Base-by-base conservation (phyloP, 345 rosid species). In the Cardiospermum halicacabum region DNA sequence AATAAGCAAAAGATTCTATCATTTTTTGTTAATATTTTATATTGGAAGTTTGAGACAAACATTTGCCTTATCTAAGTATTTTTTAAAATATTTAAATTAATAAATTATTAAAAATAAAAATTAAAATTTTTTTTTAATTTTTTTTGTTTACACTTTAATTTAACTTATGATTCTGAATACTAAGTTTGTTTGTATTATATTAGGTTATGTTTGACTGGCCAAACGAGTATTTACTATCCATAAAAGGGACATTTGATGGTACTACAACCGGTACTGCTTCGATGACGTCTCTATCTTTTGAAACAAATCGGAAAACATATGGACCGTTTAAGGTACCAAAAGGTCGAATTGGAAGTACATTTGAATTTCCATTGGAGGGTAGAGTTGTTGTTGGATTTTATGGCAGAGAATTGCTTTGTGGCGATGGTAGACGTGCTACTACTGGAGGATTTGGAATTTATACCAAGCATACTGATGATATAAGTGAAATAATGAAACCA, bases 331-430 rank as follows among this genome's bases (percentile, higher is more conserved):
- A 4, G 21, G 0, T 6, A 3, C n/a, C n/a, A n/a, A n/a, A 1
- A 0, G 2, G 13, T n/a, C 5, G 4, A 0, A 3, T 1, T n/a
- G 3, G 0, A 0, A 42, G 1, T 42, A 0, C 5, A 4, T 42
- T 42, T 42, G 48, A 42, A 1, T 42, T 42, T 42, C 48, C 48
- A 3, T 12, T 42, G 48, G 16, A 8, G 3, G 48, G 19, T 6
- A 42, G 19, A 42, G 48, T 42, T 1, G 16, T 42, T 42, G 48
- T 42, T 16, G 48, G 48, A 3, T 42, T 42, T 42, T 42, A 42
- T 42, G 48, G 48, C 3, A n/a, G 48, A 3, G 18, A 12, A 42
- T 0, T 0, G 3, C 13, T 1, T 39, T 1, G 16, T 42, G 5
- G 7, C 16, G 4, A 8, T 42, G 16, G 13, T 12, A n/a, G n/a